Percentiles rank a stretch among this genome's conserved stretches.
phyloP scores from a whole-genome alignment of 2,329 filamentous ascomycete genomes.

The Beauveria sp. region DNA sequence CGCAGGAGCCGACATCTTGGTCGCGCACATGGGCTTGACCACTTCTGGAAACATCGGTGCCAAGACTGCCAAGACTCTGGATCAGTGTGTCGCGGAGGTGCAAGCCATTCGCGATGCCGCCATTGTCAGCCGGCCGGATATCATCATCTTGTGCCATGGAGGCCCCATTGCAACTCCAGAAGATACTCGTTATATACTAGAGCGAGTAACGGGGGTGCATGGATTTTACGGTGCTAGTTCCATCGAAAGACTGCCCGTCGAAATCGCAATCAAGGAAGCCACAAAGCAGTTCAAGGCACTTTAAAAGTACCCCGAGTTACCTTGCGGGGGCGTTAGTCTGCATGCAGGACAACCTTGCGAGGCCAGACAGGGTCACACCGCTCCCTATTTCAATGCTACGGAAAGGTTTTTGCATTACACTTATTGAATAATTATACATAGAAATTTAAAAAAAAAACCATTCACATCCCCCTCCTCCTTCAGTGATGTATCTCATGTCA shows the following conservation, averaged over 20 bases:
- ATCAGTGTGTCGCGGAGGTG: constrained; percentile 54
- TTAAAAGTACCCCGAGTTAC: too few relatives aligned
- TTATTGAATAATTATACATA: too few relatives aligned
- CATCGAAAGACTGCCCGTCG: constrained; percentile 63
- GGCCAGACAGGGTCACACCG: too few relatives aligned
- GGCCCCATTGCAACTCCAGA: constrained; percentile 58
- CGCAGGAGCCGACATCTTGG: constrained; percentile 59
- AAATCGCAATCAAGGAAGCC: constrained; percentile 50
- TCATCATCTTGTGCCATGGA: constrained; percentile 62
- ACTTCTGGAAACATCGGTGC: constrained; percentile 59
- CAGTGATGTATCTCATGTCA: too few relatives aligned
- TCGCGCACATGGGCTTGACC: constrained; percentile 63
- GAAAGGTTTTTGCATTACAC: too few relatives aligned
- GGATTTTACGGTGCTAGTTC: constrained; percentile 65
- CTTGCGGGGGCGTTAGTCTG: too few relatives aligned
- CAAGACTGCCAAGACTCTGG: constrained; percentile 51
- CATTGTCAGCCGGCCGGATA: constrained; percentile 43
- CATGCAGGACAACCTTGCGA: too few relatives aligned
- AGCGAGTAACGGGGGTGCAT: constrained; percentile 53
- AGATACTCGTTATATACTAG: constrained; percentile 57
- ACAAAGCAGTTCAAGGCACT: constrained; percentile 20
- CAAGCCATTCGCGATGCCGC: constrained; percentile 59
- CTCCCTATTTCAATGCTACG: too few relatives aligned
- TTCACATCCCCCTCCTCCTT: too few relatives aligned
- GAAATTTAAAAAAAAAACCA: too few relatives aligned